Percentiles rank a stretch among this genome's conserved stretches.
Conservation (phyloP, 2,329 filamentous ascomycete species). For the Neopestalotiopsis clavispora region DNA sequence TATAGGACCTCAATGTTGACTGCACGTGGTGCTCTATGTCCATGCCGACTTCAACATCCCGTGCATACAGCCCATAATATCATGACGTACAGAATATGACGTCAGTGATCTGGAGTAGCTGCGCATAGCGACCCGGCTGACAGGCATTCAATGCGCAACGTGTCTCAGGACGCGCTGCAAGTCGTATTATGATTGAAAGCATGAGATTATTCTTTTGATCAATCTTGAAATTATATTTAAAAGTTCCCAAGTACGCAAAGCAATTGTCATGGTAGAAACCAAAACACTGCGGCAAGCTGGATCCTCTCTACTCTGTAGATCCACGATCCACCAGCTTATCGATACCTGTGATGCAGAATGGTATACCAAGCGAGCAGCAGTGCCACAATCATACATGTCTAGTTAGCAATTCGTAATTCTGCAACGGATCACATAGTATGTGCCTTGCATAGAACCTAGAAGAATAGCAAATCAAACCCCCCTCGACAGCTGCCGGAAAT, state of each 20-base stretch:
- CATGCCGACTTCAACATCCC: background rate
- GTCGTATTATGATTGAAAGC: background rate
- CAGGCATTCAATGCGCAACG: background rate
- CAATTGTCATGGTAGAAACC: too few relatives aligned
- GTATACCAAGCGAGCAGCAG: too few relatives aligned
- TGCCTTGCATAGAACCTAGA: background rate
- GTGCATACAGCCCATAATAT: background rate
- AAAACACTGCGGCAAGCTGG: too few relatives aligned
- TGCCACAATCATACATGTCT: too few relatives aligned
- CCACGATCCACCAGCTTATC: too few relatives aligned
- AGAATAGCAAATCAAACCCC: background rate
- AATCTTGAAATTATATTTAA: background rate
- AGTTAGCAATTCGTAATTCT: too few relatives aligned
- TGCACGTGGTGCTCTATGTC: background rate
- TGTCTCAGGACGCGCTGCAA: background rate
- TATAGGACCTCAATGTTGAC: background rate
- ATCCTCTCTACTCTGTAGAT: too few relatives aligned
- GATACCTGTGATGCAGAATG: too few relatives aligned
- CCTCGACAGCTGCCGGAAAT: background rate
- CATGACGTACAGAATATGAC: conserved; percentile 5
- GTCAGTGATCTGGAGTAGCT: background rate
- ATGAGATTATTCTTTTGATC: background rate
- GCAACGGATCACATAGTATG: background rate
- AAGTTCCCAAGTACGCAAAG: too few relatives aligned
- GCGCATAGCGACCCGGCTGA: background rate